phyloP scores from a whole-genome alignment of 2,329 filamentous ascomycete genomes.

The Neopestalotiopsis sp. region DNA sequence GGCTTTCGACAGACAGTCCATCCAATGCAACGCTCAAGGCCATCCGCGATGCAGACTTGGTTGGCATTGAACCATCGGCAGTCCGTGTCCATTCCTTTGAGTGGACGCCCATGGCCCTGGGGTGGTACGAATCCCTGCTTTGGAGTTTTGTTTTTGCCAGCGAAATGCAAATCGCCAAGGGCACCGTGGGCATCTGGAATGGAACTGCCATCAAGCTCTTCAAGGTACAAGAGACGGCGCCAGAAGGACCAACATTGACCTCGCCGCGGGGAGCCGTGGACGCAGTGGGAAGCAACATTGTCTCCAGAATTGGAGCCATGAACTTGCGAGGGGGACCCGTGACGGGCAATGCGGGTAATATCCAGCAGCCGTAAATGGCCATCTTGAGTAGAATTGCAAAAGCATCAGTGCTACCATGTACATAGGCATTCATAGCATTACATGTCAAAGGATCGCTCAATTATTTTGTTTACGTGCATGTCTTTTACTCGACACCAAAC shows the following conservation, averaged over 20 bases:
- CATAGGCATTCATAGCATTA: background rate
- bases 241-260: slow-evolving; percentile 79
- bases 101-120: slow-evolving; percentile 88
- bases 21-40: slow-evolving; percentile 54
- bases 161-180: slow-evolving; percentile 86
- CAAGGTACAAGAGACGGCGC: slow-evolving; percentile 82
- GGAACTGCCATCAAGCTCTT: slow-evolving; percentile 89
- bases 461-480: background rate
- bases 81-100: slow-evolving; percentile 88
- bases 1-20: slow-evolving; percentile 48
- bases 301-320: slow-evolving; percentile 83
- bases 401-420: background rate
- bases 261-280: slow-evolving; percentile 91
- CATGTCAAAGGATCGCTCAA: background rate
- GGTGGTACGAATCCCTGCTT: slow-evolving; percentile 94
- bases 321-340: slow-evolving; percentile 64
- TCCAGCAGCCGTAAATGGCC: background rate
- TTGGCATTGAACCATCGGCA: slow-evolving; percentile 75
- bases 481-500: slow-evolving; percentile 41
- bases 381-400: background rate
- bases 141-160: slow-evolving; percentile 93
- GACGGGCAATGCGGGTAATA: background rate
- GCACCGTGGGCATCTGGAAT: slow-evolving; percentile 93
- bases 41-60: slow-evolving; percentile 67
- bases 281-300: slow-evolving; percentile 88